phyloP scores from a whole-genome alignment of 2,329 filamentous ascomycete species.

The Neopestalotiopsis sp. region DNA sequence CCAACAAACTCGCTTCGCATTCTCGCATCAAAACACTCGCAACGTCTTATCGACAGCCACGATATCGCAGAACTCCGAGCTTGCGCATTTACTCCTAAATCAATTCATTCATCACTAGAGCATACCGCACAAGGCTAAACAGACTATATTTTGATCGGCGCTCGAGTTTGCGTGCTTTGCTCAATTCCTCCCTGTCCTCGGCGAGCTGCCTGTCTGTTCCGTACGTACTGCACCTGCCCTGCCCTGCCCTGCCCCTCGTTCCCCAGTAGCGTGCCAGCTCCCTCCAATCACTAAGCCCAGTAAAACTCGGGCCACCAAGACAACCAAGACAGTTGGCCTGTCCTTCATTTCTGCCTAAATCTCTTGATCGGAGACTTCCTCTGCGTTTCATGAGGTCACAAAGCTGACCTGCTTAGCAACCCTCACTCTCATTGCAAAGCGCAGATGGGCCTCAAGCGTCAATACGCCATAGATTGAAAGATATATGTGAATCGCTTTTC shows the following conservation, averaged over 20 bases:
- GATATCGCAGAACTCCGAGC: not conserved
- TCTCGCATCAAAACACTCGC: not conserved
- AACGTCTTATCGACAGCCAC: not conserved
- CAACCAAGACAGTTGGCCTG: not conserved
- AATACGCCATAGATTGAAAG: not conserved
- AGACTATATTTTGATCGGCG: not conserved
- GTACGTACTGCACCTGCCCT: not conserved
- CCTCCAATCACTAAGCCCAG: not conserved
- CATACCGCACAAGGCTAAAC: not conserved
- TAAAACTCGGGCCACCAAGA: not conserved
- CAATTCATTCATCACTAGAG: not conserved
- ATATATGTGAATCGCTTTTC: not conserved
- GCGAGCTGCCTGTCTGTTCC: not conserved
- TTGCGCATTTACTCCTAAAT: not conserved
- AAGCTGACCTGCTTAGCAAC: not conserved
- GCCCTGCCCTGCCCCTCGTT: not conserved
- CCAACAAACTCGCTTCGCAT: not conserved
- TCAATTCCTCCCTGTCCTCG: not conserved
- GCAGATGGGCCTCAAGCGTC: not conserved
- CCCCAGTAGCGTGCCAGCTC: not conserved
- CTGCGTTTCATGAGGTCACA: not conserved
- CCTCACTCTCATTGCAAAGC: not conserved
- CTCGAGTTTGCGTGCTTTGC: not conserved
- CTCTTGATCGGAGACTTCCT: not conserved
- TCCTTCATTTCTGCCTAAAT: not conserved